Evolutionary conservation across 2,329 filamentous ascomycete species (phyloP), one percentile per base, ranked within the genome.

Genomic region (Rhynchosporium graminicola): DNA sequence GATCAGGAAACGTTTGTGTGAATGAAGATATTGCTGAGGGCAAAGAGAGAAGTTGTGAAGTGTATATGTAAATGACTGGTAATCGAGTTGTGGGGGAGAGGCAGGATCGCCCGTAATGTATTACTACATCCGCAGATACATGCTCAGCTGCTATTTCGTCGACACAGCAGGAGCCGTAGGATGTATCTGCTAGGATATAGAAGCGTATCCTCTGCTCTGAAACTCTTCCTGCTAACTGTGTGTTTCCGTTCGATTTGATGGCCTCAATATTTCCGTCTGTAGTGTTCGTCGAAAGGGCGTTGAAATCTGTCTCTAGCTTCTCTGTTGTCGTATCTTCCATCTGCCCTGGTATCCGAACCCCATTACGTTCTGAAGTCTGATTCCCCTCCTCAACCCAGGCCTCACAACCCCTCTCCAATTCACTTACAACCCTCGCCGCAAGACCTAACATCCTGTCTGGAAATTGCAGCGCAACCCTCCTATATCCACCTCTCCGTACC

Each of bases 111-210:
- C 95, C 95, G 71, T 98, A 99, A 75, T 99, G 95, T 13, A 99
- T 88, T 1, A 98, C 90, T 0, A 92, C 91, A 65, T 98, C 89
- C 6, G 95, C 93, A 71, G 92, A 84, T 15, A 92, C 89, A 74
- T 99, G 95, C 75, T 99, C 93, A 2, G 95, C 95, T 0, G 95
- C 95, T 46, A 98, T 88, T 78, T 99, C 95, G 72, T 99, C 95
- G 20, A 98, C 93, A 72, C 95, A 99, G 77, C 95, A 99, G 0
- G 94, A 89, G 63, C 95, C 96, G 76, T 98, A 99, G 1, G 94
- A 97, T 2, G 95, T 98, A 76, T 99, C 95, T 38, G 89, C 95
- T 20, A 99, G 80, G 64, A 99, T 93, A 70, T 90, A 96, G 58
- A 98, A 80, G 45, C 62, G 63, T 46, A 63, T 71, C 38, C 80